Evolutionary conservation across 2,329 filamentous ascomycete genomes (phyloP).

Genomic region (Cadophora gregata): DNA sequence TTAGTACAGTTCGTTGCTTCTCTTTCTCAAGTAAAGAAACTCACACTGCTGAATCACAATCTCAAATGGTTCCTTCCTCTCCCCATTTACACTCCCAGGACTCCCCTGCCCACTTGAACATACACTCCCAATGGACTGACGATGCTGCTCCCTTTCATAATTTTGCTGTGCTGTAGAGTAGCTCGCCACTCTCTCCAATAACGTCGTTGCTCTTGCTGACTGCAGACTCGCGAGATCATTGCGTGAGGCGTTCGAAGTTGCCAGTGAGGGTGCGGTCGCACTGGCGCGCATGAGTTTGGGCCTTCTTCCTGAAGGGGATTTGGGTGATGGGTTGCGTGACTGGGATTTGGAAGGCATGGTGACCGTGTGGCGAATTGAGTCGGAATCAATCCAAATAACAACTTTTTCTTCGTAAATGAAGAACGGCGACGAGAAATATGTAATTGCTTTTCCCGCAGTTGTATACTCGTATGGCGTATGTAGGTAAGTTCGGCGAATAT

Average conservation of each 20-base stretch:
- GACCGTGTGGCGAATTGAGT: background rate
- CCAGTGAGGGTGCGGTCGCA: constrained; percentile 64
- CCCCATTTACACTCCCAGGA: constrained; percentile 24
- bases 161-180: constrained; percentile 51
- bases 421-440: background rate
- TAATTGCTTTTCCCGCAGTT: background rate
- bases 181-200: constrained; percentile 60
- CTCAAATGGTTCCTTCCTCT: constrained; percentile 38
- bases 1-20: background rate
- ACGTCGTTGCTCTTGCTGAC: constrained; percentile 58
- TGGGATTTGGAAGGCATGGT: constrained; percentile 47
- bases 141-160: constrained; percentile 26
- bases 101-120: constrained; percentile 35
- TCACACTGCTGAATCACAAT: constrained; percentile 35
- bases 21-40: constrained; percentile 16
- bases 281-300: constrained; percentile 61
- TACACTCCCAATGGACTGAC: constrained; percentile 32
- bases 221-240: constrained; percentile 57
- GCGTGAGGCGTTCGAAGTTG: constrained; percentile 58
- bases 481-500: constrained; percentile 3
- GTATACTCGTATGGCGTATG: constrained; percentile 1
- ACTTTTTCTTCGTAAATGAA: background rate
- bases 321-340: constrained; percentile 48
- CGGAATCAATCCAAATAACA: background rate
- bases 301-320: constrained; percentile 49